A percentile compares a stretch with the other conserved stretches of the same genome.
phyloP scores from a whole-genome alignment of 768 basidiomycete genomes.

The Crucibulum laeve region DNA sequence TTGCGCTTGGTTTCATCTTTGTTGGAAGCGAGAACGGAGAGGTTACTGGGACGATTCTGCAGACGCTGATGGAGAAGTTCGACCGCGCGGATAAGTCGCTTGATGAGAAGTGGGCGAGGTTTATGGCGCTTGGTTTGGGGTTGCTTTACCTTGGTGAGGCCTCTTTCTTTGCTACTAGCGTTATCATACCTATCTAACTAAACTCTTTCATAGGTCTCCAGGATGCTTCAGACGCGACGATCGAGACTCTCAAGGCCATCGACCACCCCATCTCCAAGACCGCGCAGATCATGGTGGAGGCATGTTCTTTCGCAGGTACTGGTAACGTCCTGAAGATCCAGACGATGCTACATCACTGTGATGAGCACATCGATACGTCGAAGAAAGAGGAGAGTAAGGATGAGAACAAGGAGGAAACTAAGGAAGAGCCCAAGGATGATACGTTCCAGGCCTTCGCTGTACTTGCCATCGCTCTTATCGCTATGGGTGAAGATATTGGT shows the following conservation, averaged over 20 bases:
- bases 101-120: slow-evolving; percentile 92
- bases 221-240: slow-evolving; percentile 89
- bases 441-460: slow-evolving; percentile 92
- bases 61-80: slow-evolving; percentile 81
- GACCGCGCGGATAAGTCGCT: slow-evolving; percentile 65
- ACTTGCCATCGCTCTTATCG: slow-evolving; percentile 87
- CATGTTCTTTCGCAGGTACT: slow-evolving; percentile 91
- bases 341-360: slow-evolving; percentile 87
- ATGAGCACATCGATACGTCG: slow-evolving; percentile 73
- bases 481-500: slow-evolving; percentile 98
- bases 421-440: slow-evolving; percentile 60
- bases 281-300: slow-evolving; percentile 88
- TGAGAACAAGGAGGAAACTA: slow-evolving; percentile 37
- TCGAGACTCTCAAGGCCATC: slow-evolving; percentile 90
- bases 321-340: slow-evolving; percentile 95
- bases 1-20: slow-evolving; percentile 92
- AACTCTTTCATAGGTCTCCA: slow-evolving; percentile 61
- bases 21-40: slow-evolving; percentile 96
- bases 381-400: slow-evolving; percentile 57
- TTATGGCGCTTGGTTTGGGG: slow-evolving; percentile 85
- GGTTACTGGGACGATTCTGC: slow-evolving; percentile 82
- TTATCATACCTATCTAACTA: neutral
- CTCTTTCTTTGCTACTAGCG: neutral
- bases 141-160: slow-evolving; percentile 83
- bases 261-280: slow-evolving; percentile 90